phyloP scores from a whole-genome alignment of 108 stramenopile species.

The Skeletonema grethae region DNA sequence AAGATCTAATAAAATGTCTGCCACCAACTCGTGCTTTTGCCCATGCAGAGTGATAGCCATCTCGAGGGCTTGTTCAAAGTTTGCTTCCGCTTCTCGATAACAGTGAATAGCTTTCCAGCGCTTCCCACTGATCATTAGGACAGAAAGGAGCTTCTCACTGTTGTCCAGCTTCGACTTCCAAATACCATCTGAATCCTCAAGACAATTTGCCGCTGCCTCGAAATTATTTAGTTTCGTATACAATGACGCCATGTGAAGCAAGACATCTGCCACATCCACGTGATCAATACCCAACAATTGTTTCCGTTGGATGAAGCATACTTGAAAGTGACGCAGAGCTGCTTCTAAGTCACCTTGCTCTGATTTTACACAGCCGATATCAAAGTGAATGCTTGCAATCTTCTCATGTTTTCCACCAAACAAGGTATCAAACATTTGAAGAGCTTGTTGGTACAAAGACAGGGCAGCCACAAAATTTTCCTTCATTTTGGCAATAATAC shows the following conservation, averaged over 20 bases:
- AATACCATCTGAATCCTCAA: constrained; percentile 76
- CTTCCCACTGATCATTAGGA: constrained; percentile 64
- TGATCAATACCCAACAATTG: constrained; percentile 73
- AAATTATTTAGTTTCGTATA: constrained; percentile 39
- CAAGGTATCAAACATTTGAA: constrained; percentile 47
- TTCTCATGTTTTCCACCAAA: constrained; percentile 43
- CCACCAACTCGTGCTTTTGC: constrained; percentile 67
- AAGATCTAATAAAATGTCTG: constrained; percentile 69
- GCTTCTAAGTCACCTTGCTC: constrained; percentile 59
- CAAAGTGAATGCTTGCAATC: constrained; percentile 47
- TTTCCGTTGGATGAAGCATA: constrained; percentile 67
- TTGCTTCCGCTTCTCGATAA: constrained; percentile 63
- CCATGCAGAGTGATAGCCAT: constrained; percentile 67
- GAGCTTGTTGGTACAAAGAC: constrained; percentile 36
- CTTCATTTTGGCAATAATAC: constrained; percentile 43
- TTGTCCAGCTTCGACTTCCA: constrained; percentile 68
- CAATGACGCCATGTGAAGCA: constrained; percentile 71
- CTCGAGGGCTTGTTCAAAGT: constrained; percentile 69
- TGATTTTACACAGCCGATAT: constrained; percentile 74
- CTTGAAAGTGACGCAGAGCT: constrained; percentile 69
- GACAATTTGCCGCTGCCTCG: constrained; percentile 66
- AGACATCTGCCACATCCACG: constrained; percentile 79
- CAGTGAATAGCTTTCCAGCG: constrained; percentile 60
- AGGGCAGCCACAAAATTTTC: constrained; percentile 36
- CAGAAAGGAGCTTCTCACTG: constrained; percentile 63